Conservation (phyloP, 768 basidiomycete genomes). For the Hygrophorus pudorinus region DNA sequence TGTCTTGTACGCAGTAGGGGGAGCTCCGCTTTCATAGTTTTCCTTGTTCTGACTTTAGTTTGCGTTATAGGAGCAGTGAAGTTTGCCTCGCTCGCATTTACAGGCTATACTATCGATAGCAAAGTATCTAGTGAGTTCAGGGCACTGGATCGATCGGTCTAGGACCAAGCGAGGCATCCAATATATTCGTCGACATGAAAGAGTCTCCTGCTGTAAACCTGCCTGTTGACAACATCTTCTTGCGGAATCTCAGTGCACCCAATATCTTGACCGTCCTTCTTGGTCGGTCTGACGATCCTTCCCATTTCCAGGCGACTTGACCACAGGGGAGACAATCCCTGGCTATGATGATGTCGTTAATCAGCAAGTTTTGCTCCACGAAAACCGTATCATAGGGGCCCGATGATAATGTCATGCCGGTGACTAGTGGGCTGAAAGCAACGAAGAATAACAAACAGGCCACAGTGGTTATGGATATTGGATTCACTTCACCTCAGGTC, state of each 20-base stretch:
- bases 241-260: constrained; percentile 41
- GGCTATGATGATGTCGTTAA: constrained; percentile 38
- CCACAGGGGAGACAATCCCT: too few relatives aligned
- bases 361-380: constrained; percentile 51
- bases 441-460: too few relatives aligned
- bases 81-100: constrained; percentile 9
- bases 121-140: constrained; percentile 14
- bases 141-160: constrained; percentile 14
- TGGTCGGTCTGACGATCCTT: constrained; percentile 46
- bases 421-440: constrained; percentile 38
- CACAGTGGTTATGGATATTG: constrained; percentile 59
- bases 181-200: too few relatives aligned
- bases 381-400: constrained; percentile 54
- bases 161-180: constrained; percentile 13
- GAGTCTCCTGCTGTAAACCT: constrained; percentile 30
- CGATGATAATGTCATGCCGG: constrained; percentile 37
- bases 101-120: too few relatives aligned
- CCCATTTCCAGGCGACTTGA: constrained; percentile 51
- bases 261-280: too few relatives aligned
- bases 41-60: too few relatives aligned
- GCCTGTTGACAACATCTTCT: constrained; percentile 57
- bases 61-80: constrained; percentile 12
- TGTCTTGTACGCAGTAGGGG: constrained; percentile 14
- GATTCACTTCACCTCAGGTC: constrained; percentile 59
- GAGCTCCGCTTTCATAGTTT: too few relatives aligned